phyloP scores from a whole-genome alignment of 2,329 filamentous ascomycete genomes.

The Exophiala sp. region DNA sequence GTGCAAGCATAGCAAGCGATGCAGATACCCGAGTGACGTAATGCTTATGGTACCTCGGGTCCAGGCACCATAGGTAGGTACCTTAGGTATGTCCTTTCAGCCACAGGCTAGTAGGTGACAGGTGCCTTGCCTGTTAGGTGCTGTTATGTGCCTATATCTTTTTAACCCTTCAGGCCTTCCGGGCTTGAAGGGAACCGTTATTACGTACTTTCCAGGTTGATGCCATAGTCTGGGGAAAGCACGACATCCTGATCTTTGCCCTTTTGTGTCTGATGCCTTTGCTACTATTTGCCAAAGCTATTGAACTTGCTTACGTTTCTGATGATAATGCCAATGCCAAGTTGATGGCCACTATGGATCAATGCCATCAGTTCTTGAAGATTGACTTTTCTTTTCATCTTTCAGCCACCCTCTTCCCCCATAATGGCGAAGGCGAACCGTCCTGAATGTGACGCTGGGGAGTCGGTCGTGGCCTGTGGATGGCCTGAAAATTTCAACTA shows the following conservation, averaged over 20 bases:
- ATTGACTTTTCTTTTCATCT: background rate
- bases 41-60: too few relatives aligned
- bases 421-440: background rate
- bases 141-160: too few relatives aligned
- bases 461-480: background rate
- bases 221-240: background rate
- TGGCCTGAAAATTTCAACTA: slow-evolving; percentile 1
- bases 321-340: background rate
- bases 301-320: background rate
- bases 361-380: background rate
- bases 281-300: background rate
- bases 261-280: too few relatives aligned
- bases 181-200: too few relatives aligned
- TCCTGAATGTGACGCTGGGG: background rate
- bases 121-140: too few relatives aligned
- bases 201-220: background rate
- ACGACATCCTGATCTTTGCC: background rate
- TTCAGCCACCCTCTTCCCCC: background rate
- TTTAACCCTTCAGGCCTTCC: too few relatives aligned
- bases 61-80: too few relatives aligned
- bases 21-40: too few relatives aligned
- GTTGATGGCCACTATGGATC: background rate
- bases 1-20: too few relatives aligned
- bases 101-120: too few relatives aligned
- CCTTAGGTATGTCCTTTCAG: too few relatives aligned